Evolutionary conservation across 2,329 filamentous ascomycete genomes (phyloP).

Genomic region (Tolypocladium nubicola): DNA sequence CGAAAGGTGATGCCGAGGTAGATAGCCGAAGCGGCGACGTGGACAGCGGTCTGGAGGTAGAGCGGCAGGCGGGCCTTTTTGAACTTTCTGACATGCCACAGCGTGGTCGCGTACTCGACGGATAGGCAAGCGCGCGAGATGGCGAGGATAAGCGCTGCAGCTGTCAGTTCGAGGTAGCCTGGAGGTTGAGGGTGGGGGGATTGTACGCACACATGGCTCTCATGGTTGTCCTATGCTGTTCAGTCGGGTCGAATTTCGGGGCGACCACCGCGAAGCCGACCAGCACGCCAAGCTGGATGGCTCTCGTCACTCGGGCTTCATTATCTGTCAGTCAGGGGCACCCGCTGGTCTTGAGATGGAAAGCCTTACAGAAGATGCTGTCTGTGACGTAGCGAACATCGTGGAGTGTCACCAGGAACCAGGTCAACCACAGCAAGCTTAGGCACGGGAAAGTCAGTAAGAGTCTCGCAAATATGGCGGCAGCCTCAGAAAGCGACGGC

Average conservation of each 20-base stretch:
- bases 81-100: constrained; percentile 31
- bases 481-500: not conserved
- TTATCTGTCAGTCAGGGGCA: not conserved
- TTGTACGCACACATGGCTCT: constrained; percentile 25
- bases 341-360: not conserved
- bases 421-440: constrained; percentile 56
- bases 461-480: not conserved
- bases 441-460: not conserved
- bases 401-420: constrained; percentile 53
- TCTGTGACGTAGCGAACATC: constrained; percentile 57
- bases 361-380: constrained; percentile 40
- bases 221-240: constrained; percentile 27
- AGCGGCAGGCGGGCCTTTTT: constrained; percentile 24
- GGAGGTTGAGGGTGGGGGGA: not conserved
- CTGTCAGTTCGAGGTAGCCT: not conserved
- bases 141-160: constrained; percentile 32
- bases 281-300: constrained; percentile 52
- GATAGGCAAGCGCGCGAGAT: constrained; percentile 41
- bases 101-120: constrained; percentile 40
- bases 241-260: constrained; percentile 28
- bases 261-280: constrained; percentile 54
- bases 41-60: constrained; percentile 22
- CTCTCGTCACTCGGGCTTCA: constrained; percentile 42
- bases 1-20: constrained; percentile 31
- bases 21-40: constrained; percentile 22